These are phyloP conservation scores for Camellia lanceoleosa DNA, from an alignment of 148 eudicot species.

Conservation along the genomic window DNA sequence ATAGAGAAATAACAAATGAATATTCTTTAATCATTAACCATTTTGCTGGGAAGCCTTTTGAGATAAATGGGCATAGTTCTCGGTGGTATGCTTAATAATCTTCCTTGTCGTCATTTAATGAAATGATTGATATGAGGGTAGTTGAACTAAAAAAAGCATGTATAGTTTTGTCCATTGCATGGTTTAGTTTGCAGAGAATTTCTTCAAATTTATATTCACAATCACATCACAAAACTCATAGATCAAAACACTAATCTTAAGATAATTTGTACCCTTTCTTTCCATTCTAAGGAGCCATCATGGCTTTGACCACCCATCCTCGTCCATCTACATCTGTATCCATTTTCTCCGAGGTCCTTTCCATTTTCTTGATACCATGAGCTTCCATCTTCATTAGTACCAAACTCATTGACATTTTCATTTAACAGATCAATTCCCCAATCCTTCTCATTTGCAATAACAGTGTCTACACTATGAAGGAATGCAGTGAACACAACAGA, in stretches of 20 bases:
- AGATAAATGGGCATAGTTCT: neutral
- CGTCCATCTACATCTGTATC: slow-evolving; percentile 88
- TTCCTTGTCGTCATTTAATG: too few relatives aligned
- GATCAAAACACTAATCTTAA: neutral
- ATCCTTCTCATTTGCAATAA: slow-evolving; percentile 92
- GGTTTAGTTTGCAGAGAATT: neutral
- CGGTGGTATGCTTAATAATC: neutral
- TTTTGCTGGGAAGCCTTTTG: neutral
- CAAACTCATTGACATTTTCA: slow-evolving; percentile 68
- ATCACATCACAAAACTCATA: neutral
- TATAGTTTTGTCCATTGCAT: neutral
- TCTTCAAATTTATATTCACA: neutral
- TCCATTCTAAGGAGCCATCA: slow-evolving; percentile 84
- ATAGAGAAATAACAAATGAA: neutral
- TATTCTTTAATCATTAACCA: neutral
- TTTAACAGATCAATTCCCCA: slow-evolving; percentile 81
- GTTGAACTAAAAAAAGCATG: neutral
- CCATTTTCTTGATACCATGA: slow-evolving; percentile 84
- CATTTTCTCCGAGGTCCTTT: slow-evolving; percentile 81
- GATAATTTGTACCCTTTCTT: slow-evolving; percentile 70
- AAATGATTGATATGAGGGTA: neutral
- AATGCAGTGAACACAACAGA: slow-evolving; percentile 17
- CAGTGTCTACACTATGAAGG: slow-evolving; percentile 57
- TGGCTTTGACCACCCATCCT: slow-evolving; percentile 87
- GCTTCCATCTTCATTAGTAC: slow-evolving; percentile 86